Evolutionary conservation across 176 grass and related monocot genomes (phyloP).

Genomic region (Zizania latifolia): DNA sequence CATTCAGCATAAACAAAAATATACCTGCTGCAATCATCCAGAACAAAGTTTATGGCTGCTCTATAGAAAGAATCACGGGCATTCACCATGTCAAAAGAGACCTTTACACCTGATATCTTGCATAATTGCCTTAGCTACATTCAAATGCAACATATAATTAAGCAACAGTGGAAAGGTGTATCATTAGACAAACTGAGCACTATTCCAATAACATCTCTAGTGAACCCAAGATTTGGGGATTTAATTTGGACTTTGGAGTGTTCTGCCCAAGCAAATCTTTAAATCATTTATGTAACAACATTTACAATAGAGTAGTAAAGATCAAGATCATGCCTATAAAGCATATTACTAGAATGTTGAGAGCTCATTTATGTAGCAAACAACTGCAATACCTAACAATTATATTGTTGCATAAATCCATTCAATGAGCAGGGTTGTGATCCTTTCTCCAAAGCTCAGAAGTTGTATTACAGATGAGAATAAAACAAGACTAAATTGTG

Average conservation of each 20-base stretch:
- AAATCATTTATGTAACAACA: neutral
- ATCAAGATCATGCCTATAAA: constrained; percentile 7
- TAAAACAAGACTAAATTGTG: neutral
- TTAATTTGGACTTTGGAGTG: neutral
- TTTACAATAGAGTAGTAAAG: neutral
- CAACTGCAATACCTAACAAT: neutral
- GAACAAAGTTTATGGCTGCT: constrained; percentile 68
- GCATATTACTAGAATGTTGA: neutral
- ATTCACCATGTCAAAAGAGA: constrained; percentile 77
- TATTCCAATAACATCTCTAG: neutral
- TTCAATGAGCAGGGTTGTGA: neutral
- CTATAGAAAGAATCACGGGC: constrained; percentile 82
- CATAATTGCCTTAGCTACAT: constrained; percentile 76
- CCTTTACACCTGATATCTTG: constrained; percentile 59
- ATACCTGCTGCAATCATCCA: constrained; percentile 75
- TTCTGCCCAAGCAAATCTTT: neutral
- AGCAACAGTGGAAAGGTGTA: neutral
- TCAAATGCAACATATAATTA: neutral
- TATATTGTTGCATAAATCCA: neutral
- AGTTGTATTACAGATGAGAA: neutral
- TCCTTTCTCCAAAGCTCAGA: neutral
- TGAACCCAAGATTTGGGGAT: neutral
- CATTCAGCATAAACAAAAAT: constrained; percentile 5
- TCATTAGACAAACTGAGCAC: constrained; percentile 8
- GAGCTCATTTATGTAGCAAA: neutral